A percentile compares a stretch with the other conserved stretches of the same genome.
Conservation (phyloP, 306 rosid genomes). For the Cucumis sativus region DNA sequence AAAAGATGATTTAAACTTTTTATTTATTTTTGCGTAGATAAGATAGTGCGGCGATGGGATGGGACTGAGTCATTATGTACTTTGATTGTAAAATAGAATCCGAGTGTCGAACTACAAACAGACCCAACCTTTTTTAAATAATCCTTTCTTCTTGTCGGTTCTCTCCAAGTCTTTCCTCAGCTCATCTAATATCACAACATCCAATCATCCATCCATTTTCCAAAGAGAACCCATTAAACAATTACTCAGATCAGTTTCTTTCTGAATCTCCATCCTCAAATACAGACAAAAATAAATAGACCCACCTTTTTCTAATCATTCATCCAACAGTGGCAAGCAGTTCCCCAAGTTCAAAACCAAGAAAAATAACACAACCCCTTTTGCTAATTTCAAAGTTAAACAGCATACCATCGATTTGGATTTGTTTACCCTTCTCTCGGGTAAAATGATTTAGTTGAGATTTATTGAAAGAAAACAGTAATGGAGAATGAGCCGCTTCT, state of each 20-base stretch:
- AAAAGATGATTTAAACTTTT: too few relatives aligned
- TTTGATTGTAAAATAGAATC: too few relatives aligned
- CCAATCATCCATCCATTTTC: not conserved
- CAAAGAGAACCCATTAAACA: not conserved
- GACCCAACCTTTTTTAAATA: not conserved
- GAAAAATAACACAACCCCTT: not conserved
- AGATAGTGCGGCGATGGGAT: too few relatives aligned
- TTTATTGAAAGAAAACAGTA: slow-evolving; percentile 12
- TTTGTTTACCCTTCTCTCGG: not conserved
- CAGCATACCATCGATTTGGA: not conserved
- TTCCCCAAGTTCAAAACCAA: not conserved
- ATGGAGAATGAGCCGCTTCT: slow-evolving; percentile 20
- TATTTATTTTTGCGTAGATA: too few relatives aligned
- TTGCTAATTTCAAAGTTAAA: not conserved
- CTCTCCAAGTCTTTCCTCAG: not conserved
- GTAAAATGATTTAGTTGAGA: not conserved
- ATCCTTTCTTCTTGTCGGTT: not conserved
- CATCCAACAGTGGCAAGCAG: not conserved
- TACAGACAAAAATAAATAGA: not conserved
- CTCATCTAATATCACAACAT: not conserved
- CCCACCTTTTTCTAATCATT: not conserved
- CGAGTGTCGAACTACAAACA: too few relatives aligned
- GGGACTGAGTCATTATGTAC: too few relatives aligned
- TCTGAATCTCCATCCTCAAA: not conserved
- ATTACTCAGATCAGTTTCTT: not conserved